Evolutionary conservation across 305 asterid species (phyloP), one percentile per base, ranked within the genome.

Genomic region (Nicotiana rustica): DNA sequence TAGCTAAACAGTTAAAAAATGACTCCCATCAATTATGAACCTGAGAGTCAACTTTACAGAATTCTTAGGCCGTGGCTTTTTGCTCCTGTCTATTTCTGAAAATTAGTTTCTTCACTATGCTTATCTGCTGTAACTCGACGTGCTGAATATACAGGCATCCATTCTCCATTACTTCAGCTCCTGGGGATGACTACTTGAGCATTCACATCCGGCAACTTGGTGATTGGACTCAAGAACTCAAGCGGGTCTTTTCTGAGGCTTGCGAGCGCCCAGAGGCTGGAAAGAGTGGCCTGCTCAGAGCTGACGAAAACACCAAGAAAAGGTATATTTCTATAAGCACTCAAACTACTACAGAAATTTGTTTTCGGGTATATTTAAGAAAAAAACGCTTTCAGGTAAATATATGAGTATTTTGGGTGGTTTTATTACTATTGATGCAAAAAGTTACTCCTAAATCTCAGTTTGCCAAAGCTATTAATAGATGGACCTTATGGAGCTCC

Each of bases 281-380:
- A 49, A 93, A 93, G 86, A 96, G 98, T 83, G 99, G 99, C n/a
- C 85, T 93, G 67, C 96, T 95, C 68, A 86, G 98, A 90, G 98
- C 98, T 67, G 98, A 96, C 73, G 98, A 93, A 91, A 92, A 86
- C 80, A 92, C 99, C 41, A 90, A 86, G 91, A 91, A 87, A 88
- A 93, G 93, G 98, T 93, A 75, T 18, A 17, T 8, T 65, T 80
- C 36, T 81, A 47, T 35, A 19, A 10, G 35, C 8, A 60, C 56
- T 41, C 35, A 3, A 57, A 33, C 66, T 36, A 18, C 14, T 70
- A 5, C 41, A 33, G 69, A 15, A 12, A 21, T 80, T 71, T 25
- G 19, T 13, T 47, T 73, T 55, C 8, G 2, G 1, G 62, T 75
- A 25, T 49, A 75, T 52, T 52, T 75, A 15, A 75, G 65, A 25